Conservation (phyloP, 164 flowering plant genomes). For the Chimonanthus salicifolius region DNA sequence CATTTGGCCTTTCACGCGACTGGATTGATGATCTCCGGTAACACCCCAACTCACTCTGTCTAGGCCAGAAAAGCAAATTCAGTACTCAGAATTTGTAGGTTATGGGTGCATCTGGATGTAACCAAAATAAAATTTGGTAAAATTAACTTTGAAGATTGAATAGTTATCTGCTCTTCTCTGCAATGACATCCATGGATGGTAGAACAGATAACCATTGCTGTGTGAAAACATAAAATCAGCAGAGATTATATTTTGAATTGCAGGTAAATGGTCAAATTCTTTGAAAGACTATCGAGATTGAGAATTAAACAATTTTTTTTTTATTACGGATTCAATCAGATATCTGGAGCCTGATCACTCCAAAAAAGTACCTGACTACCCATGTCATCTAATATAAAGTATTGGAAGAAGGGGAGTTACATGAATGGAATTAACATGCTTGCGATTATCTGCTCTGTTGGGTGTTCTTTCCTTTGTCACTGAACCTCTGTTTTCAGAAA, state of each 20-base stretch:
- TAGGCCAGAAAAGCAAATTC: slow-evolving; percentile 5
- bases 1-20: slow-evolving; percentile 16
- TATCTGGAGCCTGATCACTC: background rate
- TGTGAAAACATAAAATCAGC: too few species aligned
- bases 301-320: too few species aligned
- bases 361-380: background rate
- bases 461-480: slow-evolving; percentile 17
- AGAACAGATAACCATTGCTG: too few species aligned
- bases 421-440: slow-evolving; percentile 15
- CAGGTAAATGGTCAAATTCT: too few species aligned
- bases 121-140: background rate
- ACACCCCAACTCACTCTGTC: slow-evolving; percentile 23
- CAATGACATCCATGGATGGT: background rate
- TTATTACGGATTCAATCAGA: background rate
- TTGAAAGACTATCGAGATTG: too few species aligned
- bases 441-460: slow-evolving; percentile 13
- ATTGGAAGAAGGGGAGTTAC: slow-evolving; percentile 18
- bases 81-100: background rate
- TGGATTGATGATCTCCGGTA: slow-evolving; percentile 24
- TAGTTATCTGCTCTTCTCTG: background rate
- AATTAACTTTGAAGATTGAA: background rate
- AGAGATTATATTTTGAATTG: too few species aligned
- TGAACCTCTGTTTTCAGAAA: slow-evolving; percentile 13
- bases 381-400: background rate
- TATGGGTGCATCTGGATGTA: background rate